Conservation (phyloP, 345 rosid species). For the Clarkia xantiana region DNA sequence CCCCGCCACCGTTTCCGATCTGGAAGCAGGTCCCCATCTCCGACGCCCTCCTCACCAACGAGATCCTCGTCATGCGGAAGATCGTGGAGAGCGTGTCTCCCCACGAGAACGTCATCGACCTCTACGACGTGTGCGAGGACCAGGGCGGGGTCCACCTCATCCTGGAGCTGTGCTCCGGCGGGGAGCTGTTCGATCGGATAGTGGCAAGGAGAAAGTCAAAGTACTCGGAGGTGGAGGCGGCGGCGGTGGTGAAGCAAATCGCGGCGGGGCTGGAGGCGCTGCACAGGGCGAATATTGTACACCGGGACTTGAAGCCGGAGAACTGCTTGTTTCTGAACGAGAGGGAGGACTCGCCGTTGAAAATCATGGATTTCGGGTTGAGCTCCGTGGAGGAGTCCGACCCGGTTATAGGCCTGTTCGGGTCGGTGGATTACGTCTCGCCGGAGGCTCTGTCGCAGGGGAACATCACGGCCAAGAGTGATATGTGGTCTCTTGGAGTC, state of each 20-base stretch:
- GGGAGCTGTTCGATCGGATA: constrained; percentile 45
- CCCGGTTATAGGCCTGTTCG: constrained; percentile 56
- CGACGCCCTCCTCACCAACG: constrained; percentile 44
- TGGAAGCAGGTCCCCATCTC: constrained; percentile 42
- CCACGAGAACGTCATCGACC: constrained; percentile 42
- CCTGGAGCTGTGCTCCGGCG: constrained; percentile 50
- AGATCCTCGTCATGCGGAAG: constrained; percentile 50
- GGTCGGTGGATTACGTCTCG: constrained; percentile 55
- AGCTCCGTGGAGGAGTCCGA: constrained; percentile 54
- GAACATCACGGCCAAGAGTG: constrained; percentile 31
- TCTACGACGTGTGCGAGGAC: constrained; percentile 54
- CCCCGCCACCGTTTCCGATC: constrained; percentile 18
- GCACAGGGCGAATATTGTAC: constrained; percentile 39
- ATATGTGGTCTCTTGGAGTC: constrained; percentile 63
- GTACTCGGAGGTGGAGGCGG: constrained; percentile 35
- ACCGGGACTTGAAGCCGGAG: constrained; percentile 57
- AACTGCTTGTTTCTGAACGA: constrained; percentile 43
- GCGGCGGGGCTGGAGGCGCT: constrained; percentile 38
- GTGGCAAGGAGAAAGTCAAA: constrained; percentile 19
- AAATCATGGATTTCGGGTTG: constrained; percentile 65
- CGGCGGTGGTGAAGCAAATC: constrained; percentile 38
- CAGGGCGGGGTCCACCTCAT: constrained; percentile 46
- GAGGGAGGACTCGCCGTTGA: constrained; percentile 35
- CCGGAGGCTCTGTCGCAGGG: constrained; percentile 58
- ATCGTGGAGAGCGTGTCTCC: constrained; percentile 54